Evolutionary conservation across 108 stramenopile genomes (phyloP), one percentile per base, ranked within the genome.

Genomic region (Skeletonema marinoi): DNA sequence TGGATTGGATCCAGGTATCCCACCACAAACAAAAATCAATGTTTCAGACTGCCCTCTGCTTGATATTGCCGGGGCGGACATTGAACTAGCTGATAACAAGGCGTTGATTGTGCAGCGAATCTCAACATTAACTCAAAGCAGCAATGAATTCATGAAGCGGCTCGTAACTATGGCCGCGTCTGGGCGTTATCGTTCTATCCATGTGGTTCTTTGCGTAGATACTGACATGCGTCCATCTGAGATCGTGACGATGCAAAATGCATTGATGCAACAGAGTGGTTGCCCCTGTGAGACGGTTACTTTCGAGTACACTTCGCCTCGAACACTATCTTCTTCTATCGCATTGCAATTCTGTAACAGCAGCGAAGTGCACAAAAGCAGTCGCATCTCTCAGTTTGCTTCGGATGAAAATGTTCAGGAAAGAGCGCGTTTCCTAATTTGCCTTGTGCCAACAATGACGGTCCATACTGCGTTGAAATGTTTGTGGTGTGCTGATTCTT

Each of bases 41-140:
- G 61, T 93, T 41, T 51, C 69, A 12, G 92, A 93, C 66, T 84
- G 86, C 29, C 75, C 78, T 14, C 64, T 93, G 35, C 62, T 91
- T 12, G 90, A 91, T 51, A 33, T 59, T 31, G 68, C 73, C 32
- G 87, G 78, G 11, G 88, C 87, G 3, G 92, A 93, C 65, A 80
- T 93, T 64, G 92, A 93, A 60, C 60, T 82, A 4, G 69, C 82
- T 17, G 68, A 60, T 51, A 33, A 82, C 7, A 81, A 77, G 12
- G 88, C 84, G 6, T 54, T 90, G 9, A 58, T 93, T 32, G 75
- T 90, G 14, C 77, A 72, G 54, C 71, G 74, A 14, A 65, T 88
- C 3, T 89, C 89, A 44, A 58, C 36, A 13, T 78, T 77, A 71
- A 51, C 56, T 25, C 32, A 75, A 67, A 46, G 48, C 33, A 46